Conservation (phyloP, 768 basidiomycete genomes). For the Boletus speciosus region DNA sequence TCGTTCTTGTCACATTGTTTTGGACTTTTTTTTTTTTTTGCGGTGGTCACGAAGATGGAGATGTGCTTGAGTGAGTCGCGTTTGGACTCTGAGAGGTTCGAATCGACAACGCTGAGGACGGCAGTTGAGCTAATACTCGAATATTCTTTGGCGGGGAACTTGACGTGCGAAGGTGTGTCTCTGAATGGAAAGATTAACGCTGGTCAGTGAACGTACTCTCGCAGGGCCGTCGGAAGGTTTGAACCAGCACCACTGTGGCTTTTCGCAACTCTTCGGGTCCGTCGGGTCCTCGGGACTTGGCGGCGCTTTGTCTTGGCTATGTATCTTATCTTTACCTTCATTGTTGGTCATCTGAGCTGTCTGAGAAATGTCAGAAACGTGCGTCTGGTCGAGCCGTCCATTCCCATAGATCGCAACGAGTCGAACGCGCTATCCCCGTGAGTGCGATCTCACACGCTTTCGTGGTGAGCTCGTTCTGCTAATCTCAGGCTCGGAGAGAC, state of each 20-base stretch:
- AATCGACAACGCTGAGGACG: background rate
- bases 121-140: background rate
- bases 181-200: no score
- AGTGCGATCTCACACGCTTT: background rate
- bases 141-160: no score
- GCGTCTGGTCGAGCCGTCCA: background rate
- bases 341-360: background rate
- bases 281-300: no score
- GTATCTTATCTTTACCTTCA: no score
- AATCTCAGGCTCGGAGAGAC: background rate
- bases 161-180: no score
- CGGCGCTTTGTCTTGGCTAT: no score
- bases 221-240: no score
- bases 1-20: constrained; percentile 33
- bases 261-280: background rate
- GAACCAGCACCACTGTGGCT: no score
- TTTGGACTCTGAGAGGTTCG: background rate
- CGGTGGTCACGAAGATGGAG: no score
- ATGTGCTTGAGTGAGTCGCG: background rate
- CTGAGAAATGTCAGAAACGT: background rate
- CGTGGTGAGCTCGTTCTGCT: background rate
- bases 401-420: background rate
- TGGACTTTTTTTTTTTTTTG: background rate
- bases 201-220: no score
- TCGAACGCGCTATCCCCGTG: background rate